A percentile compares a stretch with the other conserved stretches of the same genome.
phyloP scores from a whole-genome alignment of 2,329 filamentous ascomycete genomes.

The Ascochyta fabae region DNA sequence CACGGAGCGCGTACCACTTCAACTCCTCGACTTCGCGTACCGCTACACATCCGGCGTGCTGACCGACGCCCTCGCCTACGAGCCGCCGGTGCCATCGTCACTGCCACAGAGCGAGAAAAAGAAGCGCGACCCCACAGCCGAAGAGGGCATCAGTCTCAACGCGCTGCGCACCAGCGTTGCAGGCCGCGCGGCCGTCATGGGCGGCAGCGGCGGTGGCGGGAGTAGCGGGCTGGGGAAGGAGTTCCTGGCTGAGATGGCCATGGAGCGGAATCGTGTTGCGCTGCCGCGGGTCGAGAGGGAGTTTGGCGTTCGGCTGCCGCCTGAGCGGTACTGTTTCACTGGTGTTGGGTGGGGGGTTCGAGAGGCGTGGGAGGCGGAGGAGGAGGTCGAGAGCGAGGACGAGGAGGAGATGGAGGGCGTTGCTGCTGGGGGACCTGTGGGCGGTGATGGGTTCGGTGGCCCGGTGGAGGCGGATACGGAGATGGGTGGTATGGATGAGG shows the following conservation, averaged over 20 bases:
- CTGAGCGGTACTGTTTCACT: conserved; percentile 62
- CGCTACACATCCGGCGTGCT: conserved; percentile 77
- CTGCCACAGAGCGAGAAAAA: conserved; percentile 23
- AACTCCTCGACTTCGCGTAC: conserved; percentile 86
- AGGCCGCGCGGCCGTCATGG: conserved; percentile 60
- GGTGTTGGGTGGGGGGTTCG: conserved; percentile 43
- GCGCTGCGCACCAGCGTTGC: conserved; percentile 77
- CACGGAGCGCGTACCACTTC: conserved; percentile 80
- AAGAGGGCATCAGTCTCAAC: conserved; percentile 64
- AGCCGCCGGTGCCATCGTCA: conserved; percentile 30
- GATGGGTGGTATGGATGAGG: conserved; percentile 46
- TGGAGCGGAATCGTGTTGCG: conserved; percentile 55
- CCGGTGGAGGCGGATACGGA: conserved; percentile 29
- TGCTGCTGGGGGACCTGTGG: conserved; percentile 34
- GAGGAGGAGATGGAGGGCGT: conserved; percentile 59
- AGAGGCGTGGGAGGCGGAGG: conserved; percentile 68
- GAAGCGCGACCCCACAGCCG: conserved; percentile 32
- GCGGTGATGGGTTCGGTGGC: conserved; percentile 11
- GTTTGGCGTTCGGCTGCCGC: conserved; percentile 65
- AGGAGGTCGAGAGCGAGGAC: conserved; percentile 73
- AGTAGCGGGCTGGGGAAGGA: conserved; percentile 69
- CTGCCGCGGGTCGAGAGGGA: conserved; percentile 57
- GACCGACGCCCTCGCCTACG: conserved; percentile 61
- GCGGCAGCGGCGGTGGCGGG: neutral
- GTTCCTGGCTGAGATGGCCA: conserved; percentile 74